phyloP scores from a whole-genome alignment of 2,329 filamentous ascomycete species.

The Fusarium floridanum region DNA sequence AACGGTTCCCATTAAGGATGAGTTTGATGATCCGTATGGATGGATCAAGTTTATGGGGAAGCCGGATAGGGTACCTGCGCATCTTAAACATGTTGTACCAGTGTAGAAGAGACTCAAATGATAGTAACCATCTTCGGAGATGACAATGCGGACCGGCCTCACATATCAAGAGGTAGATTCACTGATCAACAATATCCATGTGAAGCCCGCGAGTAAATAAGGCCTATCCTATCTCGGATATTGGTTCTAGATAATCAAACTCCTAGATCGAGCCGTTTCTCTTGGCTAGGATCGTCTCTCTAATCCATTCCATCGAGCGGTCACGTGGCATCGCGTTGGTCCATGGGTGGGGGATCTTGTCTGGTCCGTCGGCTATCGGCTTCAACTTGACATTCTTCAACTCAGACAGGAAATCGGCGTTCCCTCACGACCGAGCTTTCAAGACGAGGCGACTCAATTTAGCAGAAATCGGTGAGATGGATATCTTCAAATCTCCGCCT shows the following conservation, averaged over 20 bases:
- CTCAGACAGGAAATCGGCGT: neutral
- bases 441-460: neutral
- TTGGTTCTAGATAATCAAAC: neutral
- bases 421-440: neutral
- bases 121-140: neutral
- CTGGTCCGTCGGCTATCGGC: neutral
- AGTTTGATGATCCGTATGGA: neutral
- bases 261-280: neutral
- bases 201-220: neutral
- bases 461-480: neutral
- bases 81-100: neutral
- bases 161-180: neutral
- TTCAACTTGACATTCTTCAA: neutral
- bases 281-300: neutral
- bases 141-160: no score
- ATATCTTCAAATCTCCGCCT: neutral
- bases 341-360: neutral
- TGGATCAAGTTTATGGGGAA: neutral
- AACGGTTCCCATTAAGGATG: neutral
- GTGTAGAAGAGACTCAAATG: neutral
- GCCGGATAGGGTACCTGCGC: neutral
- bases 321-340: neutral
- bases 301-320: neutral
- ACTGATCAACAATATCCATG: neutral
- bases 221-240: constrained; percentile 6